Conservation (phyloP, 441 rosid genomes). For the Aquilaria agallochum region DNA sequence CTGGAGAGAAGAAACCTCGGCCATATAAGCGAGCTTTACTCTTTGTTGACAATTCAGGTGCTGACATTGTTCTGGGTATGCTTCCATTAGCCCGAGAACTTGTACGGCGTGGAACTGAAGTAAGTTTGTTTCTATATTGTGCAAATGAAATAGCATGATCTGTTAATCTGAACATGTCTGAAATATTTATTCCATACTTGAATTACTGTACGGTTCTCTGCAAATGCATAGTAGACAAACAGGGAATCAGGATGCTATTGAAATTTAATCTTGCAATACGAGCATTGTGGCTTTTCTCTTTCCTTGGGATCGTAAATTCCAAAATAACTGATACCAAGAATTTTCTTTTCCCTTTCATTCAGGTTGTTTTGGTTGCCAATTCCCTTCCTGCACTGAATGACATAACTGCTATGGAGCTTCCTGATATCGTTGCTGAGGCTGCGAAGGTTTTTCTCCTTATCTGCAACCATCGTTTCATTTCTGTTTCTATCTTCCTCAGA, state of each 20-base stretch:
- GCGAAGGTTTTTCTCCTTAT: constrained; percentile 59
- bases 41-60: constrained; percentile 98
- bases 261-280: no score
- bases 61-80: constrained; percentile 95
- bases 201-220: background rate
- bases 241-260: no score
- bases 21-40: constrained; percentile 93
- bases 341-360: constrained; percentile 12
- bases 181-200: background rate
- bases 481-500: background rate
- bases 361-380: constrained; percentile 98
- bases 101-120: constrained; percentile 95
- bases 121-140: constrained; percentile 25
- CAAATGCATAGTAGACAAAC: no score
- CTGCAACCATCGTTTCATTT: constrained; percentile 3
- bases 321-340: constrained; percentile 9
- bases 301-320: constrained; percentile 8
- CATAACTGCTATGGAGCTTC: constrained; percentile 97
- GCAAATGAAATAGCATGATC: constrained; percentile 7
- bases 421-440: constrained; percentile 96
- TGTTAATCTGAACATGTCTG: background rate
- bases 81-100: constrained; percentile 98
- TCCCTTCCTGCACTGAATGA: constrained; percentile 98
- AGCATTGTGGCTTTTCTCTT: constrained; percentile 1
- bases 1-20: constrained; percentile 52